Base-by-base conservation (phyloP, 2,329 filamentous ascomycete genomes). In the Talaromyces sp. region DNA sequence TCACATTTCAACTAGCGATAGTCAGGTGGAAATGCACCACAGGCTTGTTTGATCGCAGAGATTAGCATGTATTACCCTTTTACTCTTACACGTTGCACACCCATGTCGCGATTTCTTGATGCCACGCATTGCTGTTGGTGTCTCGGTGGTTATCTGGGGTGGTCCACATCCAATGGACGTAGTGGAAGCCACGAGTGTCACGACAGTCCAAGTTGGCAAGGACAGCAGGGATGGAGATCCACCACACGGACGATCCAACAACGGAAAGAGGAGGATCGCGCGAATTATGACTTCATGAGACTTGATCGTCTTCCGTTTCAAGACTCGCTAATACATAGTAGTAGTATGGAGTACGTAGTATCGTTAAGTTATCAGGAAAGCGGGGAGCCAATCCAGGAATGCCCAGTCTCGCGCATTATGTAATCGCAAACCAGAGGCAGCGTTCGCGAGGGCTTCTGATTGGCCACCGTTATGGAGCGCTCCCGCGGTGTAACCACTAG, bases 21-120 rank as follows among this genome's bases (percentile, higher is more conserved):
- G 31, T 22, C n/a, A 33, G 40, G 35, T 50, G 53, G 40, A 25
- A 37, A 17, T 50, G 25, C 53, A 43, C 22, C 8, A 3, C 11
- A n/a, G n/a, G 17, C 8, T 28, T 7, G 28, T 31, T n/a, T 13
- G 10, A 25, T 25, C n/a, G 9, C n/a, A 17, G 9, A 19, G 13
- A 9, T 7, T 5, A 48, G 5, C 33, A 10, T 35, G 22, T 65
- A 65, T 57, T 13, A 74, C 72, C 57, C 72, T 66, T 67, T 74
- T 74, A 65, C 70, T 73, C 63, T 75, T 75, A 64, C 73, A 75
- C 43, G 72, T 67, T n/a, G 70, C 69, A 63, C 73, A 75, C 7
- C 73, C 73, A 58, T 74, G 73, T n/a, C 73, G 70, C 52, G 72
- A 75, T 58, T 75, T 75, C 64, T 73, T 75, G 39, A 75, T 73